Evolutionary conservation across 2,329 filamentous ascomycete species (phyloP).

Genomic region (Pleomassaria siparia): DNA sequence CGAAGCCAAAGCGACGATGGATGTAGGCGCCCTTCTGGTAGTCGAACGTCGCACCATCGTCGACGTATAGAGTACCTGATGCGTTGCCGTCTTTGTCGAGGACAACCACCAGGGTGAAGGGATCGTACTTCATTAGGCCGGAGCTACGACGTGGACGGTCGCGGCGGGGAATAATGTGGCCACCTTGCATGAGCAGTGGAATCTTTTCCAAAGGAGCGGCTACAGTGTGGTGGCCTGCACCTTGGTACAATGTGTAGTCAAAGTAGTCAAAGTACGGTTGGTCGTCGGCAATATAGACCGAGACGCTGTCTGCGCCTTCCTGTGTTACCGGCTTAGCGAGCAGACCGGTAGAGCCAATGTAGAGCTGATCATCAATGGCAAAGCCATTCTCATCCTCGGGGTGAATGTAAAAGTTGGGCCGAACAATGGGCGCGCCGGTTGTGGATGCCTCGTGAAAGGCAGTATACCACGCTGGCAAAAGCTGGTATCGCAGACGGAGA

Average conservation of each 20-base stretch:
- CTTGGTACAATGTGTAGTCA: conserved; percentile 74
- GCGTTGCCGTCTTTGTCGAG: conserved; percentile 70
- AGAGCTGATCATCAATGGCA: conserved; percentile 87
- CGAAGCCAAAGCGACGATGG: conserved; percentile 75
- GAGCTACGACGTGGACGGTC: conserved; percentile 84
- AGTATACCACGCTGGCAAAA: conserved; percentile 94
- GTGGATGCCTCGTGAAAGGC: conserved; percentile 88
- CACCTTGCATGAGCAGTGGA: conserved; percentile 87
- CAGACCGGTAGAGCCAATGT: conserved; percentile 83
- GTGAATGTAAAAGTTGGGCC: conserved; percentile 91
- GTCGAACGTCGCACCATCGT: conserved; percentile 93
- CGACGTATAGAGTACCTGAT: conserved; percentile 81
- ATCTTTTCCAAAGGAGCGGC: conserved; percentile 81
- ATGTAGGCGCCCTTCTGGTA: conserved; percentile 85
- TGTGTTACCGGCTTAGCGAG: conserved; percentile 89
- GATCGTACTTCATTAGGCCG: conserved; percentile 89
- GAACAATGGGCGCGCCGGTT: conserved; percentile 81
- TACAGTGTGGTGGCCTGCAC: conserved; percentile 72
- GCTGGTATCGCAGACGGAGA: conserved; percentile 81
- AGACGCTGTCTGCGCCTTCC: conserved; percentile 70
- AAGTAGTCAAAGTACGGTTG: conserved; percentile 97
- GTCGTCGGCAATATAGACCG: conserved; percentile 85
- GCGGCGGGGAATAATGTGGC: conserved; percentile 87
- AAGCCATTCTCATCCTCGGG: conserved; percentile 86
- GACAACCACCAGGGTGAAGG: conserved; percentile 85